Evolutionary conservation across 2,329 filamentous ascomycete genomes (phyloP), one percentile per base, ranked within the genome.

Genomic region (Aspergillus fijiensis): DNA sequence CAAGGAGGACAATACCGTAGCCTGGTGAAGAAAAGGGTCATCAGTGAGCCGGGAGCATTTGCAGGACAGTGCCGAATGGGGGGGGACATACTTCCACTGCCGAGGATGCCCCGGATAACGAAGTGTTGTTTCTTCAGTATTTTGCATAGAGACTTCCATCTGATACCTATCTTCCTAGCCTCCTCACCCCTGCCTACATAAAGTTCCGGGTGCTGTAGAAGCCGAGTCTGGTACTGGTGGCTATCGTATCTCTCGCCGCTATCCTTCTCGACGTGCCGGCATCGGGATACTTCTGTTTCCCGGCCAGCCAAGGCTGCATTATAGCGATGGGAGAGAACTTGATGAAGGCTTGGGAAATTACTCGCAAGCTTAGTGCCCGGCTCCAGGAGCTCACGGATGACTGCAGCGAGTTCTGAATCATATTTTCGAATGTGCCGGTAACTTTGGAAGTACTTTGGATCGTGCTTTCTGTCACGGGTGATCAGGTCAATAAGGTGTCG

Each of bases 1-100:
- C 53, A 14, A 55, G 42, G 27, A 55, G 48, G 53, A 49, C 53
- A 16, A 49, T n/a, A 14, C 53, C 53, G 33, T 23, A 55, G 7
- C 42, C 53, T 55, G 21, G 45, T 45, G 16, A 19, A 45, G 16
- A 7, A 7, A 16, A 45, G 16, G 16, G 16, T 45, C 16, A 45
- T 5, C 6, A 10, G 49, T 29, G 27, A 29, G 27, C 27, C 27
- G 7, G 10, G 21, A 50, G 25, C 25, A 19, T 6, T 31, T 31
- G 23, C 27, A n/a, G 14, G 23, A 29, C 21, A n/a, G 27, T n/a
- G 25, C 21, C 10, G 2, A 6, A 31, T 4, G 27, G 42, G 12
- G 12, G 27, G 12, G 11, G 12, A 25, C 51, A 31, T 53, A 53
- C 51, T 29, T 53, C 51, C 51, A 3, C 5, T 2, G 9, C 51